Percentiles rank a stretch among this genome's conserved stretches.
Evolutionary conservation across 1,139 yeast genomes (phyloP).

Genomic region (Pichia sp.): DNA sequence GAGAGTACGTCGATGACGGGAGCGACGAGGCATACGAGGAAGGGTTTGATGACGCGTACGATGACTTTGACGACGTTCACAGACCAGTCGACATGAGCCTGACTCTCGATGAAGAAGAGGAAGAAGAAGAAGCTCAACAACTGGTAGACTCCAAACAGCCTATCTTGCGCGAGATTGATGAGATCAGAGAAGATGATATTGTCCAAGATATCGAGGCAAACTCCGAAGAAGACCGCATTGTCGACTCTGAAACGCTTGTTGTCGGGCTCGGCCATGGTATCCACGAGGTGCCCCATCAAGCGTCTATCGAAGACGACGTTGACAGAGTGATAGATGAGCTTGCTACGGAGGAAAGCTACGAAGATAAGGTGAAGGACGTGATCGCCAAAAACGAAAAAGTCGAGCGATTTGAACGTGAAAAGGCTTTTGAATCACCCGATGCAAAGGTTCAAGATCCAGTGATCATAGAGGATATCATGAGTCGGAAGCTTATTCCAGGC

Average conservation of each 20-base stretch:
- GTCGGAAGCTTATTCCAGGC: constrained; percentile 5
- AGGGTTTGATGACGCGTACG: constrained; percentile 17
- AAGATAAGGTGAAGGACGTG: constrained; percentile 24
- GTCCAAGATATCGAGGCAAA: too few species aligned
- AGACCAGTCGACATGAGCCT: constrained; percentile 13
- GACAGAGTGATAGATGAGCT: constrained; percentile 23
- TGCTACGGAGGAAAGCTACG: constrained; percentile 29
- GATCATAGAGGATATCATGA: constrained; percentile 10
- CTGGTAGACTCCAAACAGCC: neutral
- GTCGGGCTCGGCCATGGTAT: too few species aligned
- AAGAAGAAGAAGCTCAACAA: neutral
- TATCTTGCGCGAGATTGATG: neutral
- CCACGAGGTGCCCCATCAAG: too few species aligned
- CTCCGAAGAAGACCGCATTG: too few species aligned
- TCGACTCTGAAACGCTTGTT: too few species aligned
- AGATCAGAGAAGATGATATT: neutral
- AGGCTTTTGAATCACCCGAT: constrained; percentile 19
- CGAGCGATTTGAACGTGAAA: constrained; percentile 23
- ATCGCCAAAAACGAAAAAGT: constrained; percentile 24
- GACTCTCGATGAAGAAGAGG: constrained; percentile 11
- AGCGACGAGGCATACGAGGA: constrained; percentile 9
- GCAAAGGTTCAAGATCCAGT: constrained; percentile 16
- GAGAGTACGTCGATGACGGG: constrained; percentile 11
- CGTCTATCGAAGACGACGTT: neutral
- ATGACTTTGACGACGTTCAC: constrained; percentile 14